These are phyloP conservation scores for Marasmius tenuissimus DNA, from an alignment of 1,284 basidiomycete genomes.

Conservation along the genomic window DNA sequence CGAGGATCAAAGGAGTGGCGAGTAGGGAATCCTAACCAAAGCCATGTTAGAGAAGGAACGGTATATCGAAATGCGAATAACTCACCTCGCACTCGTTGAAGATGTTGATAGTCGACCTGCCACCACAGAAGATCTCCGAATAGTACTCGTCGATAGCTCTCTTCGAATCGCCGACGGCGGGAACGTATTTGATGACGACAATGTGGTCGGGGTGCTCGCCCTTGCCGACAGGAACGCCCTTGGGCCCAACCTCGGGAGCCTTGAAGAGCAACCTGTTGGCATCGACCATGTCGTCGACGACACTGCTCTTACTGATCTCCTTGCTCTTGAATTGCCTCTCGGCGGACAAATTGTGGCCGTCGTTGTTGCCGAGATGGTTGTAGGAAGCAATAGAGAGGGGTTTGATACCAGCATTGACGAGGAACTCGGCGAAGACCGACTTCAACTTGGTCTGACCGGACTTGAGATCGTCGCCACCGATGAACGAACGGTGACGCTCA, in stretches of 20 bases:
- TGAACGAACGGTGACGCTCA: constrained; percentile 88
- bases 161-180: constrained; percentile 96
- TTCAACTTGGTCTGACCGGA: constrained; percentile 94
- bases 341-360: constrained; percentile 92
- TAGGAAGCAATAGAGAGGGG: constrained; percentile 95
- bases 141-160: constrained; percentile 99
- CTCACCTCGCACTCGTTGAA: constrained; percentile 93
- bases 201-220: constrained; percentile 97
- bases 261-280: constrained; percentile 92
- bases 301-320: constrained; percentile 96
- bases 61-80: constrained; percentile 7
- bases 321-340: constrained; percentile 96
- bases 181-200: constrained; percentile 94
- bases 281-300: constrained; percentile 97
- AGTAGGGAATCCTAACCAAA: constrained; percentile 81
- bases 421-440: constrained; percentile 95
- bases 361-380: constrained; percentile 99
- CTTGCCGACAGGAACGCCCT: constrained; percentile 69
- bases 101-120: constrained; percentile 85
- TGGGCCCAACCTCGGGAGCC: constrained; percentile 58
- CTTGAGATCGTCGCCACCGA: constrained; percentile 98
- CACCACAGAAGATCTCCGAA: constrained; percentile 88
- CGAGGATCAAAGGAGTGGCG: constrained; percentile 94
- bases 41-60: constrained; percentile 3
- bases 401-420: constrained; percentile 99